These are phyloP conservation scores for Fusarium coicis DNA, from an alignment of 2,329 filamentous ascomycete genomes.

Conservation along the genomic window DNA sequence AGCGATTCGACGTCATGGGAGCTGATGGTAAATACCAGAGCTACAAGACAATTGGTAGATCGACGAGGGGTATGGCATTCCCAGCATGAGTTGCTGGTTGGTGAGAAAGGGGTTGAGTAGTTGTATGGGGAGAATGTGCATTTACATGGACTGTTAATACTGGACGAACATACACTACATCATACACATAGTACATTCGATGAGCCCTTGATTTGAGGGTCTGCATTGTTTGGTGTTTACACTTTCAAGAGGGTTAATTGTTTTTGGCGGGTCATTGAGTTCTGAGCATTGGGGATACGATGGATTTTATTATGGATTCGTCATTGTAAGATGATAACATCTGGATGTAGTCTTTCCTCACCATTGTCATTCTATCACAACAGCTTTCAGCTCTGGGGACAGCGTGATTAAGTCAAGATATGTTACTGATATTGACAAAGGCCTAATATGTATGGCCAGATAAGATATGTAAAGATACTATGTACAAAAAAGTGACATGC, in stretches of 20 bases:
- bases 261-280: neutral
- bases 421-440: slow-evolving; percentile 28
- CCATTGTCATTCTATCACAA: neutral
- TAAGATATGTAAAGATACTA: slow-evolving; percentile 18
- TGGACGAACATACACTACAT: slow-evolving; percentile 34
- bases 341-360: neutral
- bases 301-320: slow-evolving; percentile 3
- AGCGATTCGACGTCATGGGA: slow-evolving; percentile 66
- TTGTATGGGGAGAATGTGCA: slow-evolving; percentile 5
- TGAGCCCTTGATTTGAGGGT: slow-evolving; percentile 2
- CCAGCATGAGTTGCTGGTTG: slow-evolving; percentile 23
- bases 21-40: slow-evolving; percentile 60
- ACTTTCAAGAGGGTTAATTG: slow-evolving; percentile 7
- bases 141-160: slow-evolving; percentile 21
- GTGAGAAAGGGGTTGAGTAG: neutral
- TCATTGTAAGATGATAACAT: slow-evolving; percentile 21
- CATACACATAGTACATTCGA: slow-evolving; percentile 14
- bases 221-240: slow-evolving; percentile 20
- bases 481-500: slow-evolving; percentile 30
- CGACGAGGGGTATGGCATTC: slow-evolving; percentile 49
- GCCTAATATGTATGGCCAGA: neutral
- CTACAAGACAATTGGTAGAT: slow-evolving; percentile 65
- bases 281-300: slow-evolving; percentile 7
- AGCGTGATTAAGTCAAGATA: neutral
- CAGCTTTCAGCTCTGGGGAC: neutral